Evolutionary conservation across 2,329 filamentous ascomycete genomes (phyloP).

Genomic region (Apiospora kogelbergensis): DNA sequence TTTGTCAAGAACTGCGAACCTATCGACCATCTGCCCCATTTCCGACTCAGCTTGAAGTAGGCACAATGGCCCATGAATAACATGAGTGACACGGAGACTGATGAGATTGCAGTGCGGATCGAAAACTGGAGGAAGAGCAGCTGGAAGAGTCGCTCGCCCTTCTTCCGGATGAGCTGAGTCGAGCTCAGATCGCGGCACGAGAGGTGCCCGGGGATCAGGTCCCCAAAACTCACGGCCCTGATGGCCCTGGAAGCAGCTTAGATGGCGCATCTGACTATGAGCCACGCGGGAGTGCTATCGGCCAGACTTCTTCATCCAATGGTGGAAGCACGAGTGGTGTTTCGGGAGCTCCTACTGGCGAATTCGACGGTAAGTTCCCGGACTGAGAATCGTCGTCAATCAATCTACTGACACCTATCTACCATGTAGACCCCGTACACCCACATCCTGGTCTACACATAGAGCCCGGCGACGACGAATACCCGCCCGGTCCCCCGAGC

Average conservation of each 20-base stretch:
- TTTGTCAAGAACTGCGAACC: background rate
- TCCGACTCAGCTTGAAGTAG: background rate
- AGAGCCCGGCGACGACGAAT: background rate
- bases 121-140: background rate
- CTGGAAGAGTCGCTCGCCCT: background rate
- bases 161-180: background rate
- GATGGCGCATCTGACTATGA: background rate
- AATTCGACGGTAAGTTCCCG: background rate
- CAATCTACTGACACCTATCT: background rate
- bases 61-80: background rate
- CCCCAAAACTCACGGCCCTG: background rate
- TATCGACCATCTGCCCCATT: background rate
- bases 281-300: background rate
- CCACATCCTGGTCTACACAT: background rate
- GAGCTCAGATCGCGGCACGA: background rate
- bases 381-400: background rate
- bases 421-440: background rate
- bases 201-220: background rate
- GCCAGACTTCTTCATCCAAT: background rate
- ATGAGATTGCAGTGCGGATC: background rate
- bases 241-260: no score
- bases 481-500: background rate
- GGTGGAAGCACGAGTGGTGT: background rate
- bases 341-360: background rate
- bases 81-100: background rate